phyloP scores from a whole-genome alignment of 78 protist species.

The Guillardia theta region DNA sequence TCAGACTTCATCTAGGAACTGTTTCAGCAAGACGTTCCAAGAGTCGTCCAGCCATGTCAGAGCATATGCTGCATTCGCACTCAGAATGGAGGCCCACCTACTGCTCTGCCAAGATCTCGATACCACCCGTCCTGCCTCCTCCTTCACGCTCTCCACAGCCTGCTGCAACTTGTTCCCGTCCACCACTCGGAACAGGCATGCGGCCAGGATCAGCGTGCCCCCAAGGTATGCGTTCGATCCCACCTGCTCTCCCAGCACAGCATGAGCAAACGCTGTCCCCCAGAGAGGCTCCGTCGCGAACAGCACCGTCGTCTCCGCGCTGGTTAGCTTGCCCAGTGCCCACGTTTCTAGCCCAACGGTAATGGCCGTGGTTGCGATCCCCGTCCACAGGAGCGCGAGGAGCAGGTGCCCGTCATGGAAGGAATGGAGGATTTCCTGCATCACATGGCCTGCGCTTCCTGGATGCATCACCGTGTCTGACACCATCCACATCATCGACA shows the following conservation, averaged over 20 bases:
- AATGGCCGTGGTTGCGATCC: neutral
- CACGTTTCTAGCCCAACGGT: neutral
- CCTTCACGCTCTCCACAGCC: no score
- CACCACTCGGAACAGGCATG: neutral
- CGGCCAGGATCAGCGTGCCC: neutral
- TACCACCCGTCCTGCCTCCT: no score
- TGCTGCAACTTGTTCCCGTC: no score
- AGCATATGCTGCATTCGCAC: no score
- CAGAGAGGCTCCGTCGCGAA: neutral
- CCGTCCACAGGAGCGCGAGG: neutral
- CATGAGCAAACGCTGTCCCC: neutral
- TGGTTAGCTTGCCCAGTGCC: neutral
- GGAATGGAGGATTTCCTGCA: neutral
- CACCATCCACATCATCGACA: neutral
- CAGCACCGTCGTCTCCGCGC: neutral
- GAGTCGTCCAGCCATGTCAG: no score
- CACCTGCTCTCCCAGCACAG: neutral
- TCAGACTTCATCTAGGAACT: no score
- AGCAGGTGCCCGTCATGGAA: neutral
- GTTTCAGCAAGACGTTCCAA: no score
- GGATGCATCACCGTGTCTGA: neutral
- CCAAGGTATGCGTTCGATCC: neutral
- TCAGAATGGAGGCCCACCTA: no score
- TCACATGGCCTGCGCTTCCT: neutral
- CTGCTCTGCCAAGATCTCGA: no score